Base-by-base conservation (phyloP, 352 stramenopile species). In the Phytophthora meadii region DNA sequence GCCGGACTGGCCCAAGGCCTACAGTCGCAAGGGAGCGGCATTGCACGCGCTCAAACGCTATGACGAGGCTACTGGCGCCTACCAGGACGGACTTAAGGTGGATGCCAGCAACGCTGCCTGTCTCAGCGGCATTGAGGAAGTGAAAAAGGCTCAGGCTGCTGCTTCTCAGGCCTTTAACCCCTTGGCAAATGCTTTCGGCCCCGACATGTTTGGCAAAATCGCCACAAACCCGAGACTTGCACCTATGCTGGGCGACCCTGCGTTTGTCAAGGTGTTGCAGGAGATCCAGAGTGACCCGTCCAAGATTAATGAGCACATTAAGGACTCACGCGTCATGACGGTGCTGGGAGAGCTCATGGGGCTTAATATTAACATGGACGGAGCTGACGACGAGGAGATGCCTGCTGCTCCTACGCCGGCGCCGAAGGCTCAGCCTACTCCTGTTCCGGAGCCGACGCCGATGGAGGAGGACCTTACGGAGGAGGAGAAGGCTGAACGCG, bases 11-110 rank as follows among this genome's bases (percentile, higher is more conserved):
- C 70, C 92, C 49, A 99, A 99, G 79, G 98, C 96, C 37, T 99
- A 99, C 81, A 94, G 88, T 24, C 89, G 98, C 67, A 99, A 99
- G 82, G 98, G 97, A 47, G 97, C 97, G 14, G 98, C 98, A 14
- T 83, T 99, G 32, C 97, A 99, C 82, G 73, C 93, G n/a, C 76
- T 99, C 7, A 70, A 73, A 14, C 72, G 86, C 53, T 97, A 96
- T 58, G 85, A 96, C 27, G 89, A 97, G 10, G 90, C 94, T 30
- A 68, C 94, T 9, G 67, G 77, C 34, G 88, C 92, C 22, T 98
- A 97, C 70, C 71, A 94, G 25, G 76, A 90, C 12, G 94, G 89
- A 32, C 79, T 99, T 4, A 74, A 81, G 39, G 86, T 98, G 48
- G 98, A 98, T 58, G 89, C 95, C 0, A 68, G 65, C 49, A 98